Base-by-base conservation (phyloP, 331 rosid genomes). In the Saraca asoca region DNA sequence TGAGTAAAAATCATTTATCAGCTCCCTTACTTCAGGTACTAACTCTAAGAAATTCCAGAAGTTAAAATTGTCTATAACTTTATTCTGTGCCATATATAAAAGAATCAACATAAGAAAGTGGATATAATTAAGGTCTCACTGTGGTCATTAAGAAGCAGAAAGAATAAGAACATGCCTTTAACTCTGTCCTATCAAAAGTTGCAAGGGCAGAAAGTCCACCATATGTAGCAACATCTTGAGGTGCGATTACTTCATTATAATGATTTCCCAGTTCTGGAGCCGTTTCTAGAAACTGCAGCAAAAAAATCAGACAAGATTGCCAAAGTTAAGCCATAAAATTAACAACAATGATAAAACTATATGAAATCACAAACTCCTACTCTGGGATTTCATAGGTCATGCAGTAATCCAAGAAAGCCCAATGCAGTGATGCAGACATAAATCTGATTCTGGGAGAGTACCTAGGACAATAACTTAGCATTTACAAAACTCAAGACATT, bases 151-250 rank as follows among this genome's bases (percentile, higher is more conserved):
- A 18, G 13, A 68, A 54, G 66, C 73, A 49, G 60, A 57, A 46
- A 84, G 24, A 75, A 62, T 20, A 18, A 14, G 75, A 44, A 78
- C 66, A 52, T 85, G 82, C 99, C 99, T 94, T 94, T 67, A 94
- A 72, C 82, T 94, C 99, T 9, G 89, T 51, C 58, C 97, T 78
- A 78, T 94, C 99, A 80, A 94, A 94, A 75, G 89, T 88, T 62
- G 99, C 99, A 56, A 94, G 99, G 6, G 99, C 99, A 80, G 93
- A 90, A 71, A 94, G 99, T 42, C 97, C 99, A 38, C 99, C 99
- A 75, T 94, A 94, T 1, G 96, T 94, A 24, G 99, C 95, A 79
- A 94, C 92, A 82, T 94, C 99, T 78, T 90, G 99, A 64, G 96
- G 75, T 37, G 99, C 97, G 79, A 94, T 90, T 45, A 94, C 95